Evolutionary conservation across 352 stramenopile species (phyloP).

Genomic region (Phytophthora melonis): DNA sequence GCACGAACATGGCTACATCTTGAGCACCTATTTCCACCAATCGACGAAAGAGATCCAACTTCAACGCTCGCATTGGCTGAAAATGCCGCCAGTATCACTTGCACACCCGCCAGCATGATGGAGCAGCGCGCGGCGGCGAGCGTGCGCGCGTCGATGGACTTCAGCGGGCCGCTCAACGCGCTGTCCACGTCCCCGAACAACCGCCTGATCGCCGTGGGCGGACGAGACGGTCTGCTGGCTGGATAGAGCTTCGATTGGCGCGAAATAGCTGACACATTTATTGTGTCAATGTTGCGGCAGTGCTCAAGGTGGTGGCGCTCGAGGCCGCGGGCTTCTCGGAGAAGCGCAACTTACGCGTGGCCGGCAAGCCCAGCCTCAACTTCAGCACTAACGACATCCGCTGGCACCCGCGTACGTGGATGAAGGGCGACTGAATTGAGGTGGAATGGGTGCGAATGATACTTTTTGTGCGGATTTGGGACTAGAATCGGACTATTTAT

Average conservation of each 20-base stretch:
- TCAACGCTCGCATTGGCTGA: conserved; percentile 27
- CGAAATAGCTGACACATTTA: conserved; percentile 3
- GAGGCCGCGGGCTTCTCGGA: conserved; percentile 81
- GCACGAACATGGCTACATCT: neutral
- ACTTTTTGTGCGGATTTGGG: conserved; percentile 3
- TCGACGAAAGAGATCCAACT: neutral
- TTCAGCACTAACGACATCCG: conserved; percentile 92
- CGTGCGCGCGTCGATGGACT: conserved; percentile 88
- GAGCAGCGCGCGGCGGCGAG: conserved; percentile 51
- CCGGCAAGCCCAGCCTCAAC: conserved; percentile 83
- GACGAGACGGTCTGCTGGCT: conserved; percentile 65
- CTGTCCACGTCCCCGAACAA: conserved; percentile 87
- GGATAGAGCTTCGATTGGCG: neutral
- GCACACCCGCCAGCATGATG: conserved; percentile 10
- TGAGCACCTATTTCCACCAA: conserved; percentile 24
- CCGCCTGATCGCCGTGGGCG: conserved; percentile 83
- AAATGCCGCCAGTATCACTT: conserved; percentile 15
- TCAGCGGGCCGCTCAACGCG: conserved; percentile 86
- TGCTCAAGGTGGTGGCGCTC: conserved; percentile 88
- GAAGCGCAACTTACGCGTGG: conserved; percentile 84
- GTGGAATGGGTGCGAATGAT: neutral
- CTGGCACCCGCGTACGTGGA: conserved; percentile 82
- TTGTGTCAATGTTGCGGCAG: conserved; percentile 31
- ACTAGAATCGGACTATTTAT: conserved; percentile 82
- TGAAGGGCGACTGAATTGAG: neutral